These are phyloP conservation scores for Plantago major DNA, from an alignment of 257 asterid genomes.

Conservation along the genomic window DNA sequence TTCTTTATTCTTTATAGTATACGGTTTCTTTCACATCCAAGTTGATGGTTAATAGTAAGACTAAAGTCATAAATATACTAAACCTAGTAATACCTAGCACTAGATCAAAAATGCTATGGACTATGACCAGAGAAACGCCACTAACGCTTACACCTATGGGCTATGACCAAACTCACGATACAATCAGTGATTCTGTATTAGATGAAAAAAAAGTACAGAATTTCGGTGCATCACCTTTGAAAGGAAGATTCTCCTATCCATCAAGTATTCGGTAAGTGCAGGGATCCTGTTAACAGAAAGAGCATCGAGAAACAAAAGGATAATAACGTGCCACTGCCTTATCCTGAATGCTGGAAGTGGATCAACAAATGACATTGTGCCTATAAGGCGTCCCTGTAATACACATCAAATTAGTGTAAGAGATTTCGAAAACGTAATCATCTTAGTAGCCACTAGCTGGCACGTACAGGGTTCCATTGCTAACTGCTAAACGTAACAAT, in stretches of 20 bases:
- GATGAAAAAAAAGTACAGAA: constrained; percentile 11
- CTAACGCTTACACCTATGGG: not conserved
- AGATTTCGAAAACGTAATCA: constrained; percentile 5
- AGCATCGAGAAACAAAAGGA: constrained; percentile 79
- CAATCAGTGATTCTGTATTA: constrained; percentile 6
- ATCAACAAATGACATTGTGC: constrained; percentile 77
- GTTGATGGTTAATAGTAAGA: too few relatives aligned
- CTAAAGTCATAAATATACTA: too few relatives aligned
- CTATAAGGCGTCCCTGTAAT: constrained; percentile 64
- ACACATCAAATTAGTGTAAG: constrained; percentile 10
- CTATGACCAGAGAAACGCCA: not conserved
- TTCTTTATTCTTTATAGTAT: too few relatives aligned
- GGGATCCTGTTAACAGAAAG: constrained; percentile 78
- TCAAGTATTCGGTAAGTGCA: constrained; percentile 49
- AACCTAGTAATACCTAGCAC: too few relatives aligned
- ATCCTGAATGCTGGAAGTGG: constrained; percentile 78
- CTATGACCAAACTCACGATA: not conserved
- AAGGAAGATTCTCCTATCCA: constrained; percentile 50
- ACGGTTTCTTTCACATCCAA: too few relatives aligned
- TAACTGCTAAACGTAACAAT: not conserved
- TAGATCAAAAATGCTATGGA: too few relatives aligned
- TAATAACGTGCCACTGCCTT: constrained; percentile 82
- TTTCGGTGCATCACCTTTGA: constrained; percentile 57
- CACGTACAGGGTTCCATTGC: constrained; percentile 4
- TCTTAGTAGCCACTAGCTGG: constrained; percentile 1